Evolutionary conservation across 73 alveolate genomes (phyloP), one percentile per base, ranked within the genome.

Genomic region (Paramecium caudatum): DNA sequence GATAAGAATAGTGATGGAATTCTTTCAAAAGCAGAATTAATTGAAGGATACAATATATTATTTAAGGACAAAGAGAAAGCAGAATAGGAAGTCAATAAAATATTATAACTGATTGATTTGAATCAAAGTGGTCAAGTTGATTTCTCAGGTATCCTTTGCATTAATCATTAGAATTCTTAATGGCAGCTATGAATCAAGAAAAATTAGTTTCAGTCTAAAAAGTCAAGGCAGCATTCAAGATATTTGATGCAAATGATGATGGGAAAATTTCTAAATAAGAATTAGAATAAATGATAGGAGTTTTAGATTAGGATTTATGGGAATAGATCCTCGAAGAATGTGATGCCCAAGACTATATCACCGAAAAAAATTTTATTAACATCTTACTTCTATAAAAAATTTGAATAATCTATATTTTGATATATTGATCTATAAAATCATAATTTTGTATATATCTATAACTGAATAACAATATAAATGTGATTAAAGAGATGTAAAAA

Each of bases 1-100:
- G 98, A 94, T 92, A 93, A 91, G 47, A 95, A 95, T 46, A 91
- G 91, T 15, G 99, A 95, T 69, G 99, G 99, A n/a, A 91, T 83
- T 41, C 90, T 95, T 46, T 68, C 94, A 34, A 91, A 82, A 39
- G 98, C 91, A 47, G 99, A 95, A 78, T 61, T 95, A 34, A 47
- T 55, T 15, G 96, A 95, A 15, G 99, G 99, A 46, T 95, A 95
- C 82, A 84, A 61, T 23, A 47, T 9, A 0, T 25, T 33, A 10
- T 32, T 32, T 46, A 21, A 80, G 43, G 90, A 80, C 5, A 32
- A 13, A 15, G 80, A 33, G 48, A 37, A 80, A 43, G 90, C 90
- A 32, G 81, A 80, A 25, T 30, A 80, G 34, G 81, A 47, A 15
- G 90, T 80, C n/a, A 49, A 17, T 1, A 80, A 80, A 36, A 80